phyloP scores from a whole-genome alignment of 139 green algal species.

The Coelastrella sp. region DNA sequence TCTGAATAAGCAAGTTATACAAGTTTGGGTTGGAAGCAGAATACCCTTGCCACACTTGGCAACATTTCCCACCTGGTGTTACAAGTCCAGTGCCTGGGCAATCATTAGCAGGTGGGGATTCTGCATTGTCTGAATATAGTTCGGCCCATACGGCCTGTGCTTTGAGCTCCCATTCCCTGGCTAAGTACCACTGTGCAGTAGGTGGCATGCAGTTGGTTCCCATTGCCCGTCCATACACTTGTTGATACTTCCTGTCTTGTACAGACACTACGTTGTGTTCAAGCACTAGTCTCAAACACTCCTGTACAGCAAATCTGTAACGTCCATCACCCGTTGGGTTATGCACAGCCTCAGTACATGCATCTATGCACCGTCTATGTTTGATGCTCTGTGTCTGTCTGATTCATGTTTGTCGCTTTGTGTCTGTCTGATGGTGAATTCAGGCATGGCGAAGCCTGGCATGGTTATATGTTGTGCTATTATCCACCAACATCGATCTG shows the following conservation, averaged over 20 bases:
- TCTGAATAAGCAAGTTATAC: no score
- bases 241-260: conserved; percentile 12
- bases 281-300: conserved; percentile 30
- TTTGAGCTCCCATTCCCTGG: conserved; percentile 21
- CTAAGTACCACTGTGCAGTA: conserved; percentile 29
- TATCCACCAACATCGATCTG: neutral
- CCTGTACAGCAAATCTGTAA: neutral
- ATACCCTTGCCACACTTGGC: no score
- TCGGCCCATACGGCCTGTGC: neutral
- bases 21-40: no score
- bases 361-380: conserved; percentile 17
- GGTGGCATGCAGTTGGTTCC: conserved; percentile 42
- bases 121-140: neutral
- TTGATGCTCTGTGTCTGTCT: no score
- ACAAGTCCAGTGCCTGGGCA: no score
- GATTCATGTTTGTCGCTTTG: neutral
- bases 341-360: conserved; percentile 26
- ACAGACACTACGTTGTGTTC: conserved; percentile 27
- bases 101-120: no score
- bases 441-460: neutral
- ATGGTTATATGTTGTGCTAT: neutral
- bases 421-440: neutral
- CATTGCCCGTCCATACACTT: conserved; percentile 33
- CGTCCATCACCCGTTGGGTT: neutral
- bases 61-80: no score